phyloP scores from a whole-genome alignment of 1,284 basidiomycete species.

The Ceratobasidium sp. region DNA sequence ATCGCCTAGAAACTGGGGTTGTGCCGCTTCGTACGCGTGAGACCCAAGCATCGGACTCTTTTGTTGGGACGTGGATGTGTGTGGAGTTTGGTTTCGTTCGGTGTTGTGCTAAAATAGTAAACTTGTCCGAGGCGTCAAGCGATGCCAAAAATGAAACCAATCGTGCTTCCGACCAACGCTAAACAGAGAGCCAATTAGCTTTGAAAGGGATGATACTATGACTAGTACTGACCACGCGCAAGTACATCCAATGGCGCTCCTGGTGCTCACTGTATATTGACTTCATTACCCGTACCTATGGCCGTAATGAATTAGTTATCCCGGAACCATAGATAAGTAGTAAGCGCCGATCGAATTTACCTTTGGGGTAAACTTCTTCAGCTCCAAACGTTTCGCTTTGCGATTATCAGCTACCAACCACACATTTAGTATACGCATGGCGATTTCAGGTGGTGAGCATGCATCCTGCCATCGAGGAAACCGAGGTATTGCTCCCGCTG shows the following conservation, averaged over 20 bases:
- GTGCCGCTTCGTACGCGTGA: constrained; percentile 31
- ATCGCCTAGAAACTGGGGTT: constrained; percentile 37
- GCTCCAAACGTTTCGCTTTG: constrained; percentile 31
- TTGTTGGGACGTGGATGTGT: constrained; percentile 16
- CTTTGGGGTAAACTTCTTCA: constrained; percentile 38
- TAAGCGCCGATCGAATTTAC: not conserved
- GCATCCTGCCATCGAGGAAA: constrained; percentile 37
- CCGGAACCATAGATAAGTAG: no score
- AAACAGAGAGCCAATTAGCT: not conserved
- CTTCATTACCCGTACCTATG: constrained; percentile 25
- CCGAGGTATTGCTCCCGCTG: constrained; percentile 24
- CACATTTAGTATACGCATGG: constrained; percentile 39
- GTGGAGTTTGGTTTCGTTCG: constrained; percentile 18
- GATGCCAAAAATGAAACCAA: constrained; percentile 26
- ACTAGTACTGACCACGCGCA: constrained; percentile 21
- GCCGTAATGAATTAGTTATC: not conserved
- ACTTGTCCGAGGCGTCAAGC: constrained; percentile 30
- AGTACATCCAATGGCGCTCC: constrained; percentile 41
- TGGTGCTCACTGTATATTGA: constrained; percentile 36
- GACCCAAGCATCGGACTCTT: constrained; percentile 34
- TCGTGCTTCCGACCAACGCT: constrained; percentile 24
- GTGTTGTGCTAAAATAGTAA: constrained; percentile 12
- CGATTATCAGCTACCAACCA: constrained; percentile 38
- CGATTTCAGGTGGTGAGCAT: constrained; percentile 34
- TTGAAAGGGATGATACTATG: not conserved